Evolutionary conservation across 139 green algal genomes (phyloP).

Genomic region (Asterochloris erici): DNA sequence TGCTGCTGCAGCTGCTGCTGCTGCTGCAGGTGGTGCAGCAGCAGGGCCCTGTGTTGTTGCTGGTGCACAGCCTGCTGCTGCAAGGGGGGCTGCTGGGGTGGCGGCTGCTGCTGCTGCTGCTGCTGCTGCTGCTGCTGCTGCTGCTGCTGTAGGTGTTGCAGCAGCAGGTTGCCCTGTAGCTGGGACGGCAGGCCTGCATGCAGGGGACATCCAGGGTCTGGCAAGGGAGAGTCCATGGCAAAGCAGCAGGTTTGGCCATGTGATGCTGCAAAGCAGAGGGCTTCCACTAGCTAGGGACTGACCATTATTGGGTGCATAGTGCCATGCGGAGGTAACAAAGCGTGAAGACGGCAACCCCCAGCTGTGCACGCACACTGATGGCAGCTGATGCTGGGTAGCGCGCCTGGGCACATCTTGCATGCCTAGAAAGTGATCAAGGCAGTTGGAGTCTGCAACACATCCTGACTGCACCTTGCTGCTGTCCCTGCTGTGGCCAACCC

Average conservation of each 20-base stretch:
- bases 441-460: neutral
- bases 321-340: no score
- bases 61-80: neutral
- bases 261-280: no score
- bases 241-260: no score
- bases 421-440: no score
- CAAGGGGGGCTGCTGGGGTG: neutral
- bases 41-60: neutral
- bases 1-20: neutral
- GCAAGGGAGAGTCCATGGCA: no score
- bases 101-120: neutral
- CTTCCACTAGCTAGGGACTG: no score
- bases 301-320: no score
- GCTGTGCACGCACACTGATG: no score
- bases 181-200: neutral
- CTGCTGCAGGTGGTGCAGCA: neutral
- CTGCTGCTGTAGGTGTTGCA: constrained; percentile 1
- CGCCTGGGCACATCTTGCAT: no score
- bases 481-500: neutral
- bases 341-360: no score
- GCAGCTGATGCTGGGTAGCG: no score
- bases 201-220: no score
- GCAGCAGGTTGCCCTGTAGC: neutral
- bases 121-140: neutral
- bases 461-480: neutral